Percentiles rank a stretch among this genome's conserved stretches.
Conservation (phyloP, 1,139 yeast species). For the Geotrichum australiense region DNA sequence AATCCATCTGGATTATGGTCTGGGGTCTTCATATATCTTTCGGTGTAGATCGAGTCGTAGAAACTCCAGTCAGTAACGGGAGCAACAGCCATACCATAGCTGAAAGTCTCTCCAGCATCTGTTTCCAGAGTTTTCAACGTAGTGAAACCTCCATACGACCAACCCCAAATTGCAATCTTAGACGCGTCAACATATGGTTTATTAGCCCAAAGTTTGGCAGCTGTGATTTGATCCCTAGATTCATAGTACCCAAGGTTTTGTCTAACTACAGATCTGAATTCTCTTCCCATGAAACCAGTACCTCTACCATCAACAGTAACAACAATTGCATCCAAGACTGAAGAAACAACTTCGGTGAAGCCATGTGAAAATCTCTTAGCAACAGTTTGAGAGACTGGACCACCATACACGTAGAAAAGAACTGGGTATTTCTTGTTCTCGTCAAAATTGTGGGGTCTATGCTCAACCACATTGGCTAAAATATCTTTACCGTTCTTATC, state of each 20-base stretch:
- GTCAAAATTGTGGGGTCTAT: slow-evolving; percentile 64
- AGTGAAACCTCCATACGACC: slow-evolving; percentile 84
- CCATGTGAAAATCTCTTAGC: slow-evolving; percentile 48
- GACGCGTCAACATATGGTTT: slow-evolving; percentile 50
- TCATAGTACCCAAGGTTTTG: slow-evolving; percentile 79
- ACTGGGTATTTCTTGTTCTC: slow-evolving; percentile 59
- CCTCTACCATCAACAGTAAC: slow-evolving; percentile 91
- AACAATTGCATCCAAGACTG: slow-evolving; percentile 65
- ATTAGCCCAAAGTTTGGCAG: slow-evolving; percentile 55
- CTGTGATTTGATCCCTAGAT: slow-evolving; percentile 67
- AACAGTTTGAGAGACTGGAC: slow-evolving; percentile 84
- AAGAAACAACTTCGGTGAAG: slow-evolving; percentile 64
- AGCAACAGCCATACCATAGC: slow-evolving; percentile 81
- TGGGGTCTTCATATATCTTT: slow-evolving; percentile 79
- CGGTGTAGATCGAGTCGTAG: slow-evolving; percentile 82
- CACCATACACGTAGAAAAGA: slow-evolving; percentile 82
- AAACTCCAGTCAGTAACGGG: slow-evolving; percentile 80
- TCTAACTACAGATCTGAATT: slow-evolving; percentile 58
- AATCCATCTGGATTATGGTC: slow-evolving; percentile 49
- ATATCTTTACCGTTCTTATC: slow-evolving; percentile 33
- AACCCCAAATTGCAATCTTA: slow-evolving; percentile 89
- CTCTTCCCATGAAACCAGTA: slow-evolving; percentile 86
- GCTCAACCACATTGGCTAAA: slow-evolving; percentile 62
- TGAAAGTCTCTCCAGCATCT: slow-evolving; percentile 61
- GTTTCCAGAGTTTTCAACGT: slow-evolving; percentile 69